phyloP scores from a whole-genome alignment of 2,329 filamentous ascomycete genomes.

The Botrytis fragariae region DNA sequence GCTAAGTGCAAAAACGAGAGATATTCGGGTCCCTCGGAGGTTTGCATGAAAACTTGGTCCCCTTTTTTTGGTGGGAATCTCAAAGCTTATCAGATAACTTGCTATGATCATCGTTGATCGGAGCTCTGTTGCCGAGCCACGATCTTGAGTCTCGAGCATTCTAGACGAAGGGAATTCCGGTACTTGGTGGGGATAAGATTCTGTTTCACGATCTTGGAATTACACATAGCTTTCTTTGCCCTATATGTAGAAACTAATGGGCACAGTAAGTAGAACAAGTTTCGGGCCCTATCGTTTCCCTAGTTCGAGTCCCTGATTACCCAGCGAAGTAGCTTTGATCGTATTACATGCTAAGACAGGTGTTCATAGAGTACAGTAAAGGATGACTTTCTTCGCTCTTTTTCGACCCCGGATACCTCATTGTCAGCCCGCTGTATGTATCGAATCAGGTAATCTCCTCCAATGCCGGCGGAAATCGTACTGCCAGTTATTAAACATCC shows the following conservation, averaged over 20 bases:
- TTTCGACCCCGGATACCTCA: neutral
- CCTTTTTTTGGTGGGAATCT: neutral
- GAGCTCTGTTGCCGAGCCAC: neutral
- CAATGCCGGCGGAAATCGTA: slow-evolving; percentile 57
- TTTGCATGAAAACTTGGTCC: neutral
- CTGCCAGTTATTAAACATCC: slow-evolving; percentile 68
- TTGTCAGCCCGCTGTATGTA: slow-evolving; percentile 40
- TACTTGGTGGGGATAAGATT: neutral
- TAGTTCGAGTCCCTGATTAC: neutral
- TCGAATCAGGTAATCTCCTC: slow-evolving; percentile 56
- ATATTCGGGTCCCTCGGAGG: neutral
- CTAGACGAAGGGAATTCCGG: neutral
- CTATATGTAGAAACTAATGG: neutral
- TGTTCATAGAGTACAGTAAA: slow-evolving; percentile 18
- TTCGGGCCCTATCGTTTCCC: neutral
- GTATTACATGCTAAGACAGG: neutral
- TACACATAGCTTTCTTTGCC: neutral
- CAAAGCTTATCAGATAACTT: neutral
- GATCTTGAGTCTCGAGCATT: neutral
- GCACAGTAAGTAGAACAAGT: neutral
- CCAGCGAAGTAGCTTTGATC: neutral
- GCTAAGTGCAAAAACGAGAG: neutral
- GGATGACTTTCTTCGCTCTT: slow-evolving; percentile 14
- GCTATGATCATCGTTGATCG: neutral
- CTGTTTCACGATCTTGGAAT: neutral